A percentile compares a stretch with the other conserved stretches of the same genome.
Evolutionary conservation across 2,329 filamentous ascomycete genomes (phyloP).

Genomic region (Aspergillus sp.): DNA sequence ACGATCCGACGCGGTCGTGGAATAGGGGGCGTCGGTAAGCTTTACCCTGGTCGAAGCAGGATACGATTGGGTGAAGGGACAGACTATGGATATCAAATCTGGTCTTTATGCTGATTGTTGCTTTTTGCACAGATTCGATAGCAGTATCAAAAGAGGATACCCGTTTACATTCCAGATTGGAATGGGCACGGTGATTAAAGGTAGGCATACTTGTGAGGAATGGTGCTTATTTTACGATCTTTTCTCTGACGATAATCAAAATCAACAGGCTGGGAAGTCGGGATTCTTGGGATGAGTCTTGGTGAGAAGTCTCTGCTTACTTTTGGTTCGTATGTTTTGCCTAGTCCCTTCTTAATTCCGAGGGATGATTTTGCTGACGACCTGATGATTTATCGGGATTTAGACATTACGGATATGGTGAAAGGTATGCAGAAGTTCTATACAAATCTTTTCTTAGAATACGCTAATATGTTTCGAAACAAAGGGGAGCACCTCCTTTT

Average conservation of each 20-base stretch:
- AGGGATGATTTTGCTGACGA: neutral
- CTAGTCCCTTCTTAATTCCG: neutral
- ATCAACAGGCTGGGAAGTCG: slow-evolving; percentile 17
- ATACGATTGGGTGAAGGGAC: too few species aligned
- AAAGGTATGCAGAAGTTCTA: slow-evolving; percentile 1
- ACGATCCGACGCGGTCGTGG: slow-evolving; percentile 20
- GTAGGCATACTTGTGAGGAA: neutral
- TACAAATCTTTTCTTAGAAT: neutral
- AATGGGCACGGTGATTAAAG: slow-evolving; percentile 19
- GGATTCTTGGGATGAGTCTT: slow-evolving; percentile 18
- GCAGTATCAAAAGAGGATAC: slow-evolving; percentile 18
- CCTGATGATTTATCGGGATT: neutral
- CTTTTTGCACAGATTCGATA: slow-evolving; percentile 12
- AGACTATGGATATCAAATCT: neutral
- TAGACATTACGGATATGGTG: slow-evolving; percentile 20
- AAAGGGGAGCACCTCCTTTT: slow-evolving; percentile 18
- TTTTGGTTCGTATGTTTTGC: slow-evolving; percentile 17
- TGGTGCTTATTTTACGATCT: too few species aligned
- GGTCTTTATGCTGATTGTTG: neutral
- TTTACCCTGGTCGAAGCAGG: neutral
- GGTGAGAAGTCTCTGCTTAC: slow-evolving; percentile 20
- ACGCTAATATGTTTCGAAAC: neutral
- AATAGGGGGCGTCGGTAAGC: slow-evolving; percentile 17
- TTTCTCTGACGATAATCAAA: too few species aligned
- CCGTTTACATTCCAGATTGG: slow-evolving; percentile 20